Evolutionary conservation across 257 asterid species (phyloP), one percentile per base, ranked within the genome.

Genomic region (Oldenlandia corymbosa): DNA sequence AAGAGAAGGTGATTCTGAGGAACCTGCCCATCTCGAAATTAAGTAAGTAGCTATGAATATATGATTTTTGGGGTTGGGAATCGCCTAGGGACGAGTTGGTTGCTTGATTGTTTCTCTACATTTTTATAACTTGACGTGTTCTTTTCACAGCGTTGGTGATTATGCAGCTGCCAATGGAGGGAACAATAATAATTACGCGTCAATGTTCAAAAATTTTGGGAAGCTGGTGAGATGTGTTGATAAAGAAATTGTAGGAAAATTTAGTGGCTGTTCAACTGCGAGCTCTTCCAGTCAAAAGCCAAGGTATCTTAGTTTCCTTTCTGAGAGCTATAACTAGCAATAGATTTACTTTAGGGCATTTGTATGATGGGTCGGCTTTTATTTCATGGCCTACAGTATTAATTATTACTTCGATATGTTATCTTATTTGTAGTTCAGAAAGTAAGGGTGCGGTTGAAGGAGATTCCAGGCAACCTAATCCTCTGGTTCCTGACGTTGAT

Each of bases 121-220:
- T 32, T 7, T 4, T 28, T 57, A 30, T 34, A 39, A 14, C 12
- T 47, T 62, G 58, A 48, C 12, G 54, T 0, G 26, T 20, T 46
- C 64, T 54, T 52, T 64, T 46, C 68, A 43, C 32, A 90, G 97
- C 49, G 85, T 70, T 67, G 76, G 62, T 51, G 86, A 90, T 47
- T 85, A 76, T 64, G 77, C 68, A 11, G 76, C 56, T n/a, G 78
- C 77, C 51, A 71, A 74, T 20, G 84, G 67, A 28, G 84, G 78
- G 56, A 31, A 78, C 16, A 45, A 80, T 18, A 31, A 77, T 16
- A 81, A 79, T 51, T 87, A 81, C 60, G 68, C 66, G 45, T 55
- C 85, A 2, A 90, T 86, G 72, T 89, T 73, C 80, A 89, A 89
- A 79, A 77, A 81, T 69, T 68, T 89, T 72, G 86, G 87, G 37